Base-by-base conservation (phyloP, 768 basidiomycete species). In the Trametes meyenii region DNA sequence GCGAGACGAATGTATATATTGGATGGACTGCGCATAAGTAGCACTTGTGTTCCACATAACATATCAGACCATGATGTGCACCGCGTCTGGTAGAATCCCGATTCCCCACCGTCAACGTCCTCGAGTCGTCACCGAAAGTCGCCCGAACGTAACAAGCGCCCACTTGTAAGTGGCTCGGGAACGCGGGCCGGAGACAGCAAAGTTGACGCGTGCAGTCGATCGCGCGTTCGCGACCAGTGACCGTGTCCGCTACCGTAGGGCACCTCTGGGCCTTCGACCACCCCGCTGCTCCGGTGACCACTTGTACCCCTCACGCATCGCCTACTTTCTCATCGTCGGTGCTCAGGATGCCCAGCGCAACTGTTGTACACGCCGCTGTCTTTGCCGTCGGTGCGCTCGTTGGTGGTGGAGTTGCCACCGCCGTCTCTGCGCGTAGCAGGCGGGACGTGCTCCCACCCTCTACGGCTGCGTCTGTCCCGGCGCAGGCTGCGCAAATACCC, bases 331-430 rank as follows among this genome's bases (percentile, higher is more conserved):
- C 8, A 8, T 33, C 29, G 3, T 33, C 8, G 38, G 38, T 52
- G 6, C 10, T 19, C 3, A 61, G 24, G 39, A 83, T 84, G 83
- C 72, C 82, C n/a, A 75, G 71, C 62, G 56, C 82, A 35, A 75
- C 77, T 50, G 64, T 87, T 55, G 66, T 89, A 2, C 88, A 85
- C 64, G 86, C 83, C 23, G 88, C 86, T 23, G 81, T 89, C 50
- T 96, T 96, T 71, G 87, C 94, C 55, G 86, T 90, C 44, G 94
- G 94, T 24, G 89, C 92, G 1, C 71, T 88, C 23, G 77, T 95
- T 24, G 94, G 94, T 40, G 92, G 92, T 17, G 88, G 91, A 10
- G 81, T 89, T 52, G 85, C 84, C 33, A 79, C 82, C 3, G 81
- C 72, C 17, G 70, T 87, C 12, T 72, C 79, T 24, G 77, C 74